These are phyloP conservation scores for Bathelium albidoporum DNA, from an alignment of 495 filamentous ascomycete genomes.

Conservation along the genomic window DNA sequence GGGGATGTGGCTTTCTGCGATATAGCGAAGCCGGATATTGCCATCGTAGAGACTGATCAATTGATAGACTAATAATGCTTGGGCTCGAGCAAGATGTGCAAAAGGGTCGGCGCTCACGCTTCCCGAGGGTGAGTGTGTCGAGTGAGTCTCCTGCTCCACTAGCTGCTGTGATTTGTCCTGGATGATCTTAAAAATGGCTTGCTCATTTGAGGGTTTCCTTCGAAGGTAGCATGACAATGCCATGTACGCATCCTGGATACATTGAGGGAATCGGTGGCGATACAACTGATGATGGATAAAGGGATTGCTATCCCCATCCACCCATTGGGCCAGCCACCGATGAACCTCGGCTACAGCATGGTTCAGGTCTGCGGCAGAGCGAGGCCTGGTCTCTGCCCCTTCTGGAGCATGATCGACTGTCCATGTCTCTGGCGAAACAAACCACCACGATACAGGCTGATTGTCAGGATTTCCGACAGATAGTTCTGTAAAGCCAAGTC, in stretches of 20 bases:
- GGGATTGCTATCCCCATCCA: constrained; percentile 13
- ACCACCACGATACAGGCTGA: constrained; percentile 12
- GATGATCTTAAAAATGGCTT: constrained; percentile 16
- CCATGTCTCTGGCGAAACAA: constrained; percentile 16
- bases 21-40: constrained; percentile 13
- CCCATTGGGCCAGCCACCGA: constrained; percentile 13
- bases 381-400: constrained; percentile 5
- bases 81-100: constrained; percentile 14
- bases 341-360: neutral
- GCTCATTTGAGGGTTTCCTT: constrained; percentile 15
- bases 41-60: constrained; percentile 19
- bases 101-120: constrained; percentile 11
- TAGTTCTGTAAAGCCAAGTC: neutral
- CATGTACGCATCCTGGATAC: constrained; percentile 19
- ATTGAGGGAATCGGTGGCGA: constrained; percentile 9
- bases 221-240: constrained; percentile 15
- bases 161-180: constrained; percentile 14
- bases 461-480: neutral
- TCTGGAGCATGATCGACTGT: constrained; percentile 8
- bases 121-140: constrained; percentile 7
- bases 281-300: constrained; percentile 19
- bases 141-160: constrained; percentile 11
- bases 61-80: constrained; percentile 17
- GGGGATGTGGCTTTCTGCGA: constrained; percentile 15
- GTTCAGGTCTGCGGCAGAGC: constrained; percentile 13